Evolutionary conservation across 2,329 filamentous ascomycete species (phyloP).

Genomic region (Alternaria ventricosa): DNA sequence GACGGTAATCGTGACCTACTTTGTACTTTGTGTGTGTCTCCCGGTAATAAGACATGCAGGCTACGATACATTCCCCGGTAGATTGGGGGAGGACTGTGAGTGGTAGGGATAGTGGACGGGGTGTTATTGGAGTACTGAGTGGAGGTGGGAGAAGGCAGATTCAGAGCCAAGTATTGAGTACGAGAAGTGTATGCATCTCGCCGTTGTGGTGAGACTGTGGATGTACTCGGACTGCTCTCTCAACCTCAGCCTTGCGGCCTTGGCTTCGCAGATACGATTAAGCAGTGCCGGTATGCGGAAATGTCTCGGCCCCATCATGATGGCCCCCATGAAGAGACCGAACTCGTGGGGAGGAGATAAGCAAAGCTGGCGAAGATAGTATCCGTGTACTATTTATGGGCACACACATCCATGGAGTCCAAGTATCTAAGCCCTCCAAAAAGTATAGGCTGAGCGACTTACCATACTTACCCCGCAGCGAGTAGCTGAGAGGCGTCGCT

Average conservation of each 20-base stretch:
- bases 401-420: background rate
- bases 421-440: background rate
- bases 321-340: background rate
- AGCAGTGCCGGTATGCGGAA: background rate
- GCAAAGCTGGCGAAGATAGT: background rate
- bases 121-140: background rate
- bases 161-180: background rate
- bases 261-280: background rate
- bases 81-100: background rate
- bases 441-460: background rate
- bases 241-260: slow-evolving; percentile 1
- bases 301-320: background rate
- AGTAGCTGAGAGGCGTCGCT: background rate
- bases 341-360: background rate
- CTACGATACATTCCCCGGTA: background rate
- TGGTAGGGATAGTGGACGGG: background rate
- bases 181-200: background rate
- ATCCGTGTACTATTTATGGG: background rate
- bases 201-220: background rate
- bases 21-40: background rate
- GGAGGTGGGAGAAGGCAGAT: background rate
- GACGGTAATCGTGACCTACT: background rate
- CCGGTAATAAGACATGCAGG: background rate
- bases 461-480: background rate
- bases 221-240: background rate